These are phyloP conservation scores for Ogataea dorogensis DNA, from an alignment of 805 yeast genomes.

Conservation along the genomic window DNA sequence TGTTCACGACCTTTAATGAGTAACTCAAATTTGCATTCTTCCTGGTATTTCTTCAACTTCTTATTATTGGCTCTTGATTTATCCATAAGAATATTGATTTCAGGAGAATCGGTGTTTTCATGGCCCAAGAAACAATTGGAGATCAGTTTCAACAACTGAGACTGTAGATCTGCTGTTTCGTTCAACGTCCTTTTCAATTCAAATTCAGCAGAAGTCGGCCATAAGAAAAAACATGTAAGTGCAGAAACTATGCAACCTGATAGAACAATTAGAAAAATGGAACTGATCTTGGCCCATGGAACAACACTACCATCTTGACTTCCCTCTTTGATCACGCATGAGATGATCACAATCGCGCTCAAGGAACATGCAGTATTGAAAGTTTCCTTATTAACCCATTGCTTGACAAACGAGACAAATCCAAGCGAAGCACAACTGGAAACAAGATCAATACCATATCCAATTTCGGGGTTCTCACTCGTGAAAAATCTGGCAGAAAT, in stretches of 20 bases:
- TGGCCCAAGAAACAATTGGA: constrained; percentile 51
- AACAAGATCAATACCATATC: constrained; percentile 53
- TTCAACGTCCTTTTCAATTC: constrained; percentile 46
- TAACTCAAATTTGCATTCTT: constrained; percentile 65
- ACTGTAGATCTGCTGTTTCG: constrained; percentile 50
- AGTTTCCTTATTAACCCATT: constrained; percentile 60
- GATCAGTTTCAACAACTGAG: constrained; percentile 45
- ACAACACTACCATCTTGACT: constrained; percentile 56
- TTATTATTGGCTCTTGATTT: constrained; percentile 41
- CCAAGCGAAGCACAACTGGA: constrained; percentile 60
- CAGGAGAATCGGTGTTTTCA: constrained; percentile 41
- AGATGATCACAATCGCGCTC: constrained; percentile 67
- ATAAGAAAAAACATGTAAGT: constrained; percentile 56
- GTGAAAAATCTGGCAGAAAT: constrained; percentile 45
- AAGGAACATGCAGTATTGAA: constrained; percentile 81
- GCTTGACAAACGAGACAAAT: constrained; percentile 65
- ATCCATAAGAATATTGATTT: constrained; percentile 36
- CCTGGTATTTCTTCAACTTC: constrained; percentile 40
- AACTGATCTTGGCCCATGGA: constrained; percentile 52
- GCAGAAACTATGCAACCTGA: constrained; percentile 62
- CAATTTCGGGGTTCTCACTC: constrained; percentile 40
- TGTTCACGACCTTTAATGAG: constrained; percentile 51
- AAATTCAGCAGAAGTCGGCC: constrained; percentile 60
- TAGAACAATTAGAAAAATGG: constrained; percentile 56
- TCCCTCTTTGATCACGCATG: constrained; percentile 74